These are phyloP conservation scores for Didymella keratinophila DNA, from an alignment of 2,329 filamentous ascomycete species.

Conservation along the genomic window DNA sequence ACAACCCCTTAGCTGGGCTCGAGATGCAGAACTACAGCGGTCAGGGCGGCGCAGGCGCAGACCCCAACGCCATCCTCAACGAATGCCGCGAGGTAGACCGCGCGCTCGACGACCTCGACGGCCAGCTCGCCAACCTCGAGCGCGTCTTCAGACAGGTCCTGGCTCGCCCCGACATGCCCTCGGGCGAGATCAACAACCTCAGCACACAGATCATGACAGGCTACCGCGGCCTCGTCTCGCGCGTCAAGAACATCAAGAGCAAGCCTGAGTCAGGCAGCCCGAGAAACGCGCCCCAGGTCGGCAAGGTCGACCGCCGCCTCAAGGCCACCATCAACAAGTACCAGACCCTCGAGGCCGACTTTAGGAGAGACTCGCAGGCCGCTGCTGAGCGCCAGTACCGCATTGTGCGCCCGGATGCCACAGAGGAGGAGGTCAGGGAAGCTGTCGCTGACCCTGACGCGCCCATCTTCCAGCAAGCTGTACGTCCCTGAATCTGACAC, in stretches of 20 bases:
- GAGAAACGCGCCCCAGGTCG: conserved; percentile 81
- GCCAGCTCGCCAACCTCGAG: conserved; percentile 74
- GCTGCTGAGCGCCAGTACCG: conserved; percentile 90
- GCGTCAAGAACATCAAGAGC: conserved; percentile 83
- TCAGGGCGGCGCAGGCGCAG: conserved; percentile 39
- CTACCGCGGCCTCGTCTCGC: conserved; percentile 80
- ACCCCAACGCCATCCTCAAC: conserved; percentile 82
- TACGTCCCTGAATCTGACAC: conserved; percentile 40
- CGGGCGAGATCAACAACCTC: conserved; percentile 74
- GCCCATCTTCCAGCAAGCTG: conserved; percentile 86
- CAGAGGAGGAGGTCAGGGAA: conserved; percentile 77
- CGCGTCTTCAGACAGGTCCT: conserved; percentile 75
- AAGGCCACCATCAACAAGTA: conserved; percentile 83
- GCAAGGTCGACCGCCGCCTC: conserved; percentile 78
- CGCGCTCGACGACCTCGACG: conserved; percentile 77
- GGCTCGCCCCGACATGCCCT: conserved; percentile 75
- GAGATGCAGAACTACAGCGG: conserved; percentile 72
- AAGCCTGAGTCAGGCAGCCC: conserved; percentile 76
- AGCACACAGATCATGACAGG: conserved; percentile 81
- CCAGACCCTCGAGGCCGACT: conserved; percentile 80
- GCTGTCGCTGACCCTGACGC: conserved; percentile 77
- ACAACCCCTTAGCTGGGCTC: conserved; percentile 54
- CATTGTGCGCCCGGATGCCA: conserved; percentile 84
- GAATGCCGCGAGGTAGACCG: conserved; percentile 82
- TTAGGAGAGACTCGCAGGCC: conserved; percentile 79